Base-by-base conservation (phyloP, 148 eudicot species). In the Arctostaphylos glauca region DNA sequence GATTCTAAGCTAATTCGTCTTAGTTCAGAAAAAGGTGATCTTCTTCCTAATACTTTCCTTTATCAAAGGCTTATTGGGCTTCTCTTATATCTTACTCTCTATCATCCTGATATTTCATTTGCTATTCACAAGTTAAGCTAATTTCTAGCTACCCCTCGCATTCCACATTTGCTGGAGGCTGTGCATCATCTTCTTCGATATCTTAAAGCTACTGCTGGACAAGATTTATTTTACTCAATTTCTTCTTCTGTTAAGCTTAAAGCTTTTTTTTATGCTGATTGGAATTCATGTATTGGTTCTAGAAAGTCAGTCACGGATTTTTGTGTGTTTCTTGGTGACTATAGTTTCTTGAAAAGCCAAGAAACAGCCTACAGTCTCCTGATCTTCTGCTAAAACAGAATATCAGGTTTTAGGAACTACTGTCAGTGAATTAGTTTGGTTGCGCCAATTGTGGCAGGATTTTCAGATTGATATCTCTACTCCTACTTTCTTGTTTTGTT, bases 341-440 rank as follows among this genome's bases (percentile, higher is more conserved):
- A 9, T 53, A 6, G 19, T 77, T 54, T 77, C 80, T n/a, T 52
- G 38, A 31, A 64, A 64, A 31, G 70, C 70, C 9, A 64, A 64
- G n/a, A n/a, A n/a, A n/a, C n/a, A n/a, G n/a, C n/a, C n/a, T n/a
- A n/a, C n/a, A n/a, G n/a, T n/a, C n/a, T 64, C 70, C 5, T 6
- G 12, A 19, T 64, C 12, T 5, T 64, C 14, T 3, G 70, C 70
- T 64, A 13, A 64, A 21, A 31, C 38, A 5, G 14, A 64, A 9
- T 77, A 77, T 15, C 0, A 64, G 1, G 58, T 64, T 5, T 21
- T 77, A 19, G 62, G 64, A 4, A 53, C 80, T 15, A 77, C 80
- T 52, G 64, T 44, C 16, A 77, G 80, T 52, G 80, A 77, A 55
- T 4, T 77, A 4, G 15, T 77, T 25, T 77, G 80, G 64, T 9